Percentiles rank a stretch among this genome's conserved stretches.
These are phyloP conservation scores for Podaxis sp. DNA, from an alignment of 768 basidiomycete species.

Conservation along the genomic window DNA sequence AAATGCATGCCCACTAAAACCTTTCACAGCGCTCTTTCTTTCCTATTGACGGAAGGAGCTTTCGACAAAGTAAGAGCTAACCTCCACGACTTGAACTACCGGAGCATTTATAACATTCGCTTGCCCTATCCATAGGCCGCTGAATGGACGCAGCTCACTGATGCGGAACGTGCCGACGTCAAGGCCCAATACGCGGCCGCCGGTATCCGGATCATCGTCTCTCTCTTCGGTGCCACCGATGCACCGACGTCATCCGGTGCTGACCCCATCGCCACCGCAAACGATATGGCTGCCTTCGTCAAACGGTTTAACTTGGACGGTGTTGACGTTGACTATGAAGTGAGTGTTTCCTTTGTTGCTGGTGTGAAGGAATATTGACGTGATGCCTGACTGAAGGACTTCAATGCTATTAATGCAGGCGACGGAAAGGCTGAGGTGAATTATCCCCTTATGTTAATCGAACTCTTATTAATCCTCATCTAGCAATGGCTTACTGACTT, in stretches of 20 bases:
- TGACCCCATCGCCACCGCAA: conserved; percentile 61
- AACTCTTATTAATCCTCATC: background rate
- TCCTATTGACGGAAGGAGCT: conserved; percentile 54
- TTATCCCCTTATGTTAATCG: background rate
- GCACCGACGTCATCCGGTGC: conserved; percentile 55
- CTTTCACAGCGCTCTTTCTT: conserved; percentile 41
- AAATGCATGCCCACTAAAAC: background rate
- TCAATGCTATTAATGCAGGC: conserved; percentile 55
- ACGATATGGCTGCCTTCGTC: conserved; percentile 65
- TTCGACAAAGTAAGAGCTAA: conserved; percentile 46
- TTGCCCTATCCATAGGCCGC: conserved; percentile 32
- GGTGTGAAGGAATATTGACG: background rate
- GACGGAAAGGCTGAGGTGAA: conserved; percentile 51
- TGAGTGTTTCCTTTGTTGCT: background rate
- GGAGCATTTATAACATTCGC: background rate
- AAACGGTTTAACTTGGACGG: conserved; percentile 62
- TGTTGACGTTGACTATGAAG: conserved; percentile 70
- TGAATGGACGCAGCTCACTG: conserved; percentile 52
- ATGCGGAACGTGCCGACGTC: conserved; percentile 43
- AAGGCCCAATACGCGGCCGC: conserved; percentile 54
- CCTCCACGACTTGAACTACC: background rate
- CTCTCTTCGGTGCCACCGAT: conserved; percentile 60
- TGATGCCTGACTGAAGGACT: conserved; percentile 43
- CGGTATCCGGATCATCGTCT: conserved; percentile 60
- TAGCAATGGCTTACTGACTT: conserved; percentile 54